phyloP scores from a whole-genome alignment of 257 asterid species.

The Orobanche coerulescens region DNA sequence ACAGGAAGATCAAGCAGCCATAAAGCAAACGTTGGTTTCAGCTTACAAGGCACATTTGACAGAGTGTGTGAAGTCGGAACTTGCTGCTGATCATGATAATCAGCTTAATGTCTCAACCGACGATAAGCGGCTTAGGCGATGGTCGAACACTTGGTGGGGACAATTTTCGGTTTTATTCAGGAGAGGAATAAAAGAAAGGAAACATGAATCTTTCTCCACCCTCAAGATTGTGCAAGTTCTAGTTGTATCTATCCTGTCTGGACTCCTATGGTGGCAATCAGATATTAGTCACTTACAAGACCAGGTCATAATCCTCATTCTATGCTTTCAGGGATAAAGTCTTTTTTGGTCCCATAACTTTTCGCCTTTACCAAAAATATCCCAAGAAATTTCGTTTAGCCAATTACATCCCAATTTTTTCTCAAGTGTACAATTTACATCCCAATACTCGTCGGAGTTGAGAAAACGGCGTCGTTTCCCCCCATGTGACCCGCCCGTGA shows the following conservation, averaged over 20 bases:
- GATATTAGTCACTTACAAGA: constrained; percentile 49
- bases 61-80: constrained; percentile 29
- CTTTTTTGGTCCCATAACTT: no score
- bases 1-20: constrained; percentile 31
- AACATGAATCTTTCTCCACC: constrained; percentile 56
- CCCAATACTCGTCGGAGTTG: no score
- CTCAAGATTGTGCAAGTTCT: constrained; percentile 51
- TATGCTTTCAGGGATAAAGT: no score
- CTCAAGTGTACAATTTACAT: no score
- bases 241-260: constrained; percentile 39
- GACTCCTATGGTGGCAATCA: constrained; percentile 80
- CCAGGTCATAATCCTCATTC: constrained; percentile 34
- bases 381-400: no score
- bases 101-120: background rate
- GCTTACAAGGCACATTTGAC: constrained; percentile 39
- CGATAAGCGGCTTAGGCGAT: constrained; percentile 28
- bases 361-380: no score
- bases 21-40: constrained; percentile 41
- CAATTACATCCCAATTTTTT: no score
- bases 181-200: constrained; percentile 72
- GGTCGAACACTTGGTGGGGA: constrained; percentile 70
- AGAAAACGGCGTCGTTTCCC: no score
- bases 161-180: constrained; percentile 53
- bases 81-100: constrained; percentile 13
- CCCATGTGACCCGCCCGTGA: no score